Conservation (phyloP, 306 rosid genomes). For the Purshia tridentata region DNA sequence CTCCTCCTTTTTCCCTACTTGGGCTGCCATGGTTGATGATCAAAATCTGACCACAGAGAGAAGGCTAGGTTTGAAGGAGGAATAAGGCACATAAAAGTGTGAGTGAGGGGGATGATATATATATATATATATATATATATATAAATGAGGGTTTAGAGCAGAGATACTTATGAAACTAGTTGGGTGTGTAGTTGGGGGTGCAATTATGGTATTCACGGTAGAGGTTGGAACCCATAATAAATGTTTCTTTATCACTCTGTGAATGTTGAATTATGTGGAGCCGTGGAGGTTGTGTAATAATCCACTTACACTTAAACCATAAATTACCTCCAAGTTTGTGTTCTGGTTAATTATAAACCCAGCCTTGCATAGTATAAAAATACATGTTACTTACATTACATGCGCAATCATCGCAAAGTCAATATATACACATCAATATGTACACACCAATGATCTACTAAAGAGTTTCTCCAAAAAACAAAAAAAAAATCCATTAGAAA, state of each 20-base stretch:
- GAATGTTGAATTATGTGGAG: neutral
- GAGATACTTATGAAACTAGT: constrained; percentile 34
- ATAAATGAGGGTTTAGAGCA: neutral
- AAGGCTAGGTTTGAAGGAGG: neutral
- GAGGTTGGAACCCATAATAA: constrained; percentile 60
- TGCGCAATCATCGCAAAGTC: too few relatives aligned
- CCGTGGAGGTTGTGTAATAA: neutral
- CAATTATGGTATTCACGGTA: constrained; percentile 49
- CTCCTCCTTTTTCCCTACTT: constrained; percentile 30
- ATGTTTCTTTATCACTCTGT: constrained; percentile 16
- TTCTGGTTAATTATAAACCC: too few relatives aligned
- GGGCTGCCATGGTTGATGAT: constrained; percentile 43
- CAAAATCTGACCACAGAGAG: too few relatives aligned
- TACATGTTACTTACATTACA: too few relatives aligned
- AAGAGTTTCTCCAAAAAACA: too few relatives aligned
- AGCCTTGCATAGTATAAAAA: too few relatives aligned
- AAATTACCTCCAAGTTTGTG: neutral
- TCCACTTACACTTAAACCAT: neutral
- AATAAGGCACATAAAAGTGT: neutral
- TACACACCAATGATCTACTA: too few relatives aligned
- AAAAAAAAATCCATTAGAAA: too few relatives aligned
- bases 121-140: neutral
- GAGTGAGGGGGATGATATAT: constrained; percentile 10
- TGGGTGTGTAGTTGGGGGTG: constrained; percentile 33
- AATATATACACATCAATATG: too few relatives aligned